Evolutionary conservation across 306 rosid genomes (phyloP), one percentile per base, ranked within the genome.

Genomic region (Vachellia collinsii): DNA sequence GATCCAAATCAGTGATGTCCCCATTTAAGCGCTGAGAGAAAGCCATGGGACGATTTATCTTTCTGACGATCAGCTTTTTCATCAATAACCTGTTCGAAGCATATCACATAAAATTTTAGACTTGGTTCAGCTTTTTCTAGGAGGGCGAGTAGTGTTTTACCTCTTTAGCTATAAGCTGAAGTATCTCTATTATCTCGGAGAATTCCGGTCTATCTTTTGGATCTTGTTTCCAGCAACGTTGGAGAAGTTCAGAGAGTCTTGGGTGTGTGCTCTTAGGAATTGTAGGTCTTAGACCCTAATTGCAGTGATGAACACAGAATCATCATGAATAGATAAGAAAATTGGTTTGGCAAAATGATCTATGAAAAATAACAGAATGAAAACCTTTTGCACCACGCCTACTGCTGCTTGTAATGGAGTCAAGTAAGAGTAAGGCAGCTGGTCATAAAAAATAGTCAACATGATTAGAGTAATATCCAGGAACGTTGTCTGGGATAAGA

Each of bases 351-450:
- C 20, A 20, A 77, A 70, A 78, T 47, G n/a, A 56, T 46, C 53
- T 6, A 36, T 59, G 39, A 46, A 25, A 0, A 9, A 77, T 58
- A 65, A 73, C 16, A 61, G 81, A 66, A 76, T 39, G 56, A 79
- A 65, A 84, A 93, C 99, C 97, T 93, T 92, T 81, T 96, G 99
- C 88, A 96, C 99, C 79, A 96, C 99, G 59, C 98, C 99, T 29
- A 96, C 98, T 11, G 98, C 99, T 34, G 98, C 99, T 96, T 96
- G 99, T 86, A 96, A 85, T 65, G 99, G 98, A 37, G 98, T 96
- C 87, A 92, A 77, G 85, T 56, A 86, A 39, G 99, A 86, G 83
- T 96, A 96, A 5, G 99, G 99, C 37, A 96, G 85, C 99, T 96
- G 92, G 62, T 71, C 62, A 83, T 54, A 83, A 68, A 75, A 78